Evolutionary conservation across 1,284 basidiomycete genomes (phyloP), one percentile per base, ranked within the genome.

Genomic region (Bjerkandera adusta): DNA sequence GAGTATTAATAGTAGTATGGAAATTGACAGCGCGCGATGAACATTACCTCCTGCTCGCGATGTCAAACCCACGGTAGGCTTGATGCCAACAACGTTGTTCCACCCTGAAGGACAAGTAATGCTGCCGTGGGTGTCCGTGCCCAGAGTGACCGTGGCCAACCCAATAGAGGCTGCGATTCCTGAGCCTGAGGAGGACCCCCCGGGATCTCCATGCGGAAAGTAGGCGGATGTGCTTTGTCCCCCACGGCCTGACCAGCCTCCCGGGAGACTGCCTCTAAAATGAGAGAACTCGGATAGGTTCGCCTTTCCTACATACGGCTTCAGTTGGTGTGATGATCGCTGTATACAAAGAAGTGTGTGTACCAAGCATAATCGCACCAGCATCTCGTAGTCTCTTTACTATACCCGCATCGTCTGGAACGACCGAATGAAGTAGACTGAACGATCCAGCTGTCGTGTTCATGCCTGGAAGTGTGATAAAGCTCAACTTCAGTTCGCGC

Each of bases 121-220:
- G 47, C 77, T 80, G 7, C 81, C 79, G 51, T 81, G 75, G 1
- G 81, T 83, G 56, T 85, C 83, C 2, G 74, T 71, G 1, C 83
- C 83, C 0, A 85, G 66, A 0, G 79, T 64, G 1, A 73, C 75
- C 2, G 80, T 69, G 6, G 73, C 67, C 10, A 85, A 67, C 5
- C 83, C 83, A 26, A 83, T 82, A 1, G 81, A 74, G 2, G 74
- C 68, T 21, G 75, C 73, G 11, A 85, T 69, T 0, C 72, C 83
- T 15, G 76, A 78, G 3, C 83, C 83, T 8, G 79, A 76, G 0
- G 76, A 79, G 0, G 80, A 83, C 1, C 81, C 81, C 52, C 74
- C 79, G 0, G 83, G 81, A 51, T 82, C 74, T 0, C 69, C 77
- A 12, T 70, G 68, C 4, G 68, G 69, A 37, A 66, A 67, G 54